Evolutionary conservation across 2,329 filamentous ascomycete species (phyloP), one percentile per base, ranked within the genome.

Genomic region (Diaporthe ampelina): DNA sequence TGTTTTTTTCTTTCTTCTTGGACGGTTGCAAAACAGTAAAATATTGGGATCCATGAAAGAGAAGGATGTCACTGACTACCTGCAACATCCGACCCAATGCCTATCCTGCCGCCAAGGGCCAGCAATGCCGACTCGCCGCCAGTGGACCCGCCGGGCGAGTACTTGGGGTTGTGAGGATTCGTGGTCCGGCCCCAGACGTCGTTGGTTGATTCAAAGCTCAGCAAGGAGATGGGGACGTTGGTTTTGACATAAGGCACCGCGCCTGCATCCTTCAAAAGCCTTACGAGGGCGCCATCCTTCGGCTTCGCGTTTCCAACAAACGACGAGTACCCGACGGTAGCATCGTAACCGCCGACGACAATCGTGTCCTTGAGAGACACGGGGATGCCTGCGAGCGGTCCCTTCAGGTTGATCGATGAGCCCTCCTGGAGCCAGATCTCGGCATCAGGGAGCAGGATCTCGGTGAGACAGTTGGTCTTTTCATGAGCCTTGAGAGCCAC

Each of bases 191-290:
- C 95, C 94, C 95, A 98, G 26, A 98, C 86, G 76, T 90, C 89
- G 79, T 91, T 91, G 72, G 91, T 91, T 21, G 93, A 95, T 83
- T 97, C 95, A 79, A 97, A 97, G 73, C 93, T 95, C 54, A 97
- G 88, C 1, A 98, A 88, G 0, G 95, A 97, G 73, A 96, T 93
- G 7, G 95, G 96, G 2, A 97, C 82, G 76, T 97, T 97, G 0
- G 95, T 98, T 87, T 98, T 98, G 77, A 95, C 94, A 81, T 97
- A 98, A 0, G 95, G 95, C 2, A 98, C 89, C 0, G 95, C 95
- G 29, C 95, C 94, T 3, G 95, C 94, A 81, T 97, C 94, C 80
- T 97, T 97, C 69, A 98, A 87, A 56, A 98, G 83, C 73, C 89
- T 90, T 29, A 94, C 92, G 79, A 95, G 90, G 2, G 91, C 86